phyloP scores from a whole-genome alignment of 2,329 filamentous ascomycete genomes.

The Akanthomyces muscarius region DNA sequence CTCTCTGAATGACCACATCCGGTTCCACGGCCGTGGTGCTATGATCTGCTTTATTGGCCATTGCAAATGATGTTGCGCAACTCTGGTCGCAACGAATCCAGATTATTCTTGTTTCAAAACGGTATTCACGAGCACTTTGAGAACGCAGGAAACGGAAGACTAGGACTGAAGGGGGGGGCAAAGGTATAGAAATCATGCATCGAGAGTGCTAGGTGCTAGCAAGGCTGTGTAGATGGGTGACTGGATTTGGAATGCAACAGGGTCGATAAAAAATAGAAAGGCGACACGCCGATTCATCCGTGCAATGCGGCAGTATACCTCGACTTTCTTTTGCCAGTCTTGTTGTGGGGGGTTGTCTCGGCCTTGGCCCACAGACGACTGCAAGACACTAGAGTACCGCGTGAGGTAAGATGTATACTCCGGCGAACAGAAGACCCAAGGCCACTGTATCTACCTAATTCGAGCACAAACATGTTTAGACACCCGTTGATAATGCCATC shows the following conservation, averaged over 20 bases:
- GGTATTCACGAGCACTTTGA: neutral
- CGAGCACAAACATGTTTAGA: no score
- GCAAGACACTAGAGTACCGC: no score
- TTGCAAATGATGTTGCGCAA: neutral
- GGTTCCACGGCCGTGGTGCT: neutral
- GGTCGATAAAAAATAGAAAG: neutral
- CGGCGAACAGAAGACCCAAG: no score
- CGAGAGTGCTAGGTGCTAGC: neutral
- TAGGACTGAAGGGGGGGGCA: no score
- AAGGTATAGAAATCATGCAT: neutral
- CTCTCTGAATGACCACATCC: neutral
- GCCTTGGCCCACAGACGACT: no score
- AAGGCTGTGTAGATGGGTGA: neutral
- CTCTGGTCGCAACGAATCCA: neutral
- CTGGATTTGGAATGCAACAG: neutral
- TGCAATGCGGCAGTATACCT: no score
- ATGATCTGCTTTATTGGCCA: neutral
- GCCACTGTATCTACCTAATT: no score
- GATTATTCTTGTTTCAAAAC: no score
- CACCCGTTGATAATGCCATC: no score
- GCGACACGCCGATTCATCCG: neutral
- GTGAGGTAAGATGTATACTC: no score
- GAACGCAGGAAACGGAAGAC: neutral
- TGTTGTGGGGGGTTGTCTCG: no score
- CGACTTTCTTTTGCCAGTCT: no score